These are phyloP conservation scores for Aegilops bicornis DNA, from an alignment of 176 grass and related monocot genomes.

Conservation along the genomic window DNA sequence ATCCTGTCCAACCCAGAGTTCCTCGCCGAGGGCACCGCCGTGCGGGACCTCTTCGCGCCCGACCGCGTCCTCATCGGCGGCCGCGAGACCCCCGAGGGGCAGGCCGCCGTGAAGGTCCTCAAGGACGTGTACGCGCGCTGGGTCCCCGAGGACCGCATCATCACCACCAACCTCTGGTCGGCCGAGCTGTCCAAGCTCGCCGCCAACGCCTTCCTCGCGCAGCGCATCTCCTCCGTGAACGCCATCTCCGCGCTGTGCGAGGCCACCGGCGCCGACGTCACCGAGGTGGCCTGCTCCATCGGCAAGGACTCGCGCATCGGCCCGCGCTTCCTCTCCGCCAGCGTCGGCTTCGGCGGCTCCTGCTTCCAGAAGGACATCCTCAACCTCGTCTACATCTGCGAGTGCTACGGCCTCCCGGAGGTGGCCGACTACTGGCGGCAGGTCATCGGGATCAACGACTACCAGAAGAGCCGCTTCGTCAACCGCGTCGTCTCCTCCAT, in stretches of 20 bases:
- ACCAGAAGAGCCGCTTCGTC: constrained; percentile 45
- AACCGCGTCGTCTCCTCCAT: constrained; percentile 48
- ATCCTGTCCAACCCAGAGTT: constrained; percentile 49
- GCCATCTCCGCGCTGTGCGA: constrained; percentile 43
- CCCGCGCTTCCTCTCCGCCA: constrained; percentile 30
- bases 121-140: constrained; percentile 38
- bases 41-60: constrained; percentile 20
- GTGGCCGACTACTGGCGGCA: constrained; percentile 39
- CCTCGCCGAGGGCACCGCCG: constrained; percentile 35
- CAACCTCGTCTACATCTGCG: constrained; percentile 55
- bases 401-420: constrained; percentile 48
- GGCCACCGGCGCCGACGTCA: constrained; percentile 34
- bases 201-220: constrained; percentile 43
- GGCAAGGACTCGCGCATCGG: constrained; percentile 43
- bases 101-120: constrained; percentile 6
- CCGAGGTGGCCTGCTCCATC: constrained; percentile 28
- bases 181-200: constrained; percentile 47
- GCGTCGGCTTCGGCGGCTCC: constrained; percentile 38
- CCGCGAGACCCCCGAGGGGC: constrained; percentile 36
- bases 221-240: constrained; percentile 51
- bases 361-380: constrained; percentile 66
- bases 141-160: constrained; percentile 30
- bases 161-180: constrained; percentile 55
- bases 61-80: constrained; percentile 48
- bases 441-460: constrained; percentile 43